Evolutionary conservation across 129 eudicot genomes (phyloP).

Genomic region (Rutidosis leptorrhynchoides): DNA sequence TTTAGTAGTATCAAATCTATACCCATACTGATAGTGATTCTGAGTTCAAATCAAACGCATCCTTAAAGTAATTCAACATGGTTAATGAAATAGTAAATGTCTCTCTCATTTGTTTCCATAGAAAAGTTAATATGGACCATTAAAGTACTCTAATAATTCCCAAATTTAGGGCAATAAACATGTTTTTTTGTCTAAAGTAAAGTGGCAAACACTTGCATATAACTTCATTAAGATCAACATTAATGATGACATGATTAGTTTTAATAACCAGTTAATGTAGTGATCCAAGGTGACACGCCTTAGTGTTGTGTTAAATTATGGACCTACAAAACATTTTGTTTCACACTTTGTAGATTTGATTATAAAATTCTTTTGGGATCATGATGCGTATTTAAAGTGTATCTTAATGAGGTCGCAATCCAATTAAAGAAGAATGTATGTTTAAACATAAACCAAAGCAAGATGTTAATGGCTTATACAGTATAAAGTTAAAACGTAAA

Average conservation of each 20-base stretch:
- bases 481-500: too few species aligned
- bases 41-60: too few species aligned
- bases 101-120: neutral
- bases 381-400: neutral
- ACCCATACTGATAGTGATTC: too few species aligned
- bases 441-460: neutral
- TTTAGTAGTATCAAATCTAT: too few species aligned
- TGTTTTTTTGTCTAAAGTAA: slow-evolving; percentile 20
- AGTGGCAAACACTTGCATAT: slow-evolving; percentile 23
- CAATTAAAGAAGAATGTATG: neutral
- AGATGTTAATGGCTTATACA: neutral
- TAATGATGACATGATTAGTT: slow-evolving; percentile 15
- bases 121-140: neutral
- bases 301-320: slow-evolving; percentile 26
- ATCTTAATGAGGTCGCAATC: neutral
- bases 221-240: slow-evolving; percentile 19
- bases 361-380: neutral
- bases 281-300: slow-evolving; percentile 31
- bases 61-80: too few species aligned
- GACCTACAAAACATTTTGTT: slow-evolving; percentile 14
- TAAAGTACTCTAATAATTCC: slow-evolving; percentile 7
- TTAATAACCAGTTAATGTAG: slow-evolving; percentile 12
- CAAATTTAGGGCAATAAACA: slow-evolving; percentile 24
- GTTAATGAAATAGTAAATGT: too few species aligned
- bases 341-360: slow-evolving; percentile 3